phyloP scores from a whole-genome alignment of 257 asterid genomes.

The Solanum clarkiae region DNA sequence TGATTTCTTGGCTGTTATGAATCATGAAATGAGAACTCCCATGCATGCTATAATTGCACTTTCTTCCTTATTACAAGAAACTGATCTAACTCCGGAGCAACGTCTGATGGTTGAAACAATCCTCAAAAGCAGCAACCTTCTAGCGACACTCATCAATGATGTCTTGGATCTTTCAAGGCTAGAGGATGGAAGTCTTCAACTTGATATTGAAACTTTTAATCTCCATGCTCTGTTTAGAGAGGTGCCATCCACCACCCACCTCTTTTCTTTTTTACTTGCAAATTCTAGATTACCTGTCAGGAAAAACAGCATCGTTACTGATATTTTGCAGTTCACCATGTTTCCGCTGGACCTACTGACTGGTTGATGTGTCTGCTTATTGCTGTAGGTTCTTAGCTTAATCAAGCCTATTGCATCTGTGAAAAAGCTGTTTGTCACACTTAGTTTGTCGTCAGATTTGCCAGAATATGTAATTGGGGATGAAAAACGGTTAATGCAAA shows the following conservation, averaged over 20 bases:
- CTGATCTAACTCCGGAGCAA: conserved; percentile 87
- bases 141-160: conserved; percentile 92
- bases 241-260: conserved; percentile 25
- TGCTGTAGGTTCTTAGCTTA: conserved; percentile 55
- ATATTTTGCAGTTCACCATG: background rate
- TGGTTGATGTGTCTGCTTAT: conserved; percentile 13
- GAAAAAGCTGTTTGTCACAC: conserved; percentile 54
- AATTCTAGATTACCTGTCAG: background rate
- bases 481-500: conserved; percentile 87
- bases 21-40: conserved; percentile 99
- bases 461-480: conserved; percentile 80
- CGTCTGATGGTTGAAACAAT: conserved; percentile 97
- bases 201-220: conserved; percentile 59
- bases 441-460: conserved; percentile 70
- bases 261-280: background rate
- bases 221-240: conserved; percentile 77
- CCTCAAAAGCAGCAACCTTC: conserved; percentile 88
- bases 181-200: conserved; percentile 96
- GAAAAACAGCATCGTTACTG: background rate
- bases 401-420: conserved; percentile 89
- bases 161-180: conserved; percentile 97
- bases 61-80: conserved; percentile 82
- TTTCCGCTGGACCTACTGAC: conserved; percentile 4
- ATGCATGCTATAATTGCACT: conserved; percentile 96
- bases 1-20: conserved; percentile 96